Percentiles rank a stretch among this genome's conserved stretches.
These are phyloP conservation scores for Rutstroemia sp. DNA, from an alignment of 2,329 filamentous ascomycete genomes.

Conservation along the genomic window DNA sequence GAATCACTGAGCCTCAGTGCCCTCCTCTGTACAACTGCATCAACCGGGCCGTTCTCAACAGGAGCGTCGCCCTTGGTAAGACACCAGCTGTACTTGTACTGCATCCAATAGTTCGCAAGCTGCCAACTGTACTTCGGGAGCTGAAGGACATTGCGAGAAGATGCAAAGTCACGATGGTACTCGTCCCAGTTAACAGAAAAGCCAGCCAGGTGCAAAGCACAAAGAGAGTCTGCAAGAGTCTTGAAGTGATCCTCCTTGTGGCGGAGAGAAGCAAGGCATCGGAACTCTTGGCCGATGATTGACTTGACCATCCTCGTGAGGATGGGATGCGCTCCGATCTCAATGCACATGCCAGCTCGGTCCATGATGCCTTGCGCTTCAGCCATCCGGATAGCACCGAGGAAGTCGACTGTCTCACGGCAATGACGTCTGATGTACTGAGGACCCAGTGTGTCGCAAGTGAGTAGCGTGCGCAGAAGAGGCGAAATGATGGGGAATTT, in stretches of 20 bases:
- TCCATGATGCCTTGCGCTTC: neutral
- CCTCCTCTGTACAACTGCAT: neutral
- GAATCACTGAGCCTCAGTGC: no score
- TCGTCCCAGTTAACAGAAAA: neutral
- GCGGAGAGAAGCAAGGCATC: neutral
- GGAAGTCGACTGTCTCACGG: neutral
- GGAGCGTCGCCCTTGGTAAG: constrained; percentile 35
- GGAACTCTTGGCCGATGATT: neutral
- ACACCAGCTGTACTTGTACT: constrained; percentile 51
- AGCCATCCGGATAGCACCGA: neutral
- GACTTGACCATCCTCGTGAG: no score
- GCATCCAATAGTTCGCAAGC: constrained; percentile 58
- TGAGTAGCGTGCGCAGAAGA: neutral
- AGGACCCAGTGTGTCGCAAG: neutral
- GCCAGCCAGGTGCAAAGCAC: neutral
- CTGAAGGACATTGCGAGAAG: neutral
- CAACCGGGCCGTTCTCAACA: neutral
- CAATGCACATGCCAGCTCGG: neutral
- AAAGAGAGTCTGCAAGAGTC: neutral
- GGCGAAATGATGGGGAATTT: neutral
- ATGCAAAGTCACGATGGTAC: neutral
- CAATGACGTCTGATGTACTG: neutral
- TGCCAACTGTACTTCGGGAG: constrained; percentile 59
- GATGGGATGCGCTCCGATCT: neutral
- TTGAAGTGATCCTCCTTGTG: neutral